Base-by-base conservation (phyloP, 1,139 yeast genomes). In the Geotrichum citri-aurantii region DNA sequence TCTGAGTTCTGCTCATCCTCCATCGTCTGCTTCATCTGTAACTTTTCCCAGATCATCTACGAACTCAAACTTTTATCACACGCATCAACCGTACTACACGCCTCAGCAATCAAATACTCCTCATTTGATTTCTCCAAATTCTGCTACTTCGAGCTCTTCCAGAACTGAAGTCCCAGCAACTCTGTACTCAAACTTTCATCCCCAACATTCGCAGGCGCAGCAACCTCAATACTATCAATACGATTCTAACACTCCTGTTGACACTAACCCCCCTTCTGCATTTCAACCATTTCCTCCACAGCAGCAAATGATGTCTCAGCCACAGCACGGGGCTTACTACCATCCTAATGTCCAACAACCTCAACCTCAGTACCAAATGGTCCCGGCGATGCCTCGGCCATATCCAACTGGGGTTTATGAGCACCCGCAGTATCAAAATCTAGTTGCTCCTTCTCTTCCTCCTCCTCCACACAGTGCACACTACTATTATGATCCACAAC, bases 291-390 rank as follows among this genome's bases (percentile, higher is more conserved):
- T 44, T 49, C 59, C 58, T 10, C 55, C 52, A 17, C 63, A 58
- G 24, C 56, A 48, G 21, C 40, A 37, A 12, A 37, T 37, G 44
- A 37, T 37, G 61, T 61, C 52, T 64, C 69, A 29, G 58, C 56
- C 59, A 12, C 63, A 57, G 33, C 42, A 31, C 14, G 44, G 44
- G 21, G 2, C 21, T 17, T 37, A 31, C 17, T 56, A 50, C 29
- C 61, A 56, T 14, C 59, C 52, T 24, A 57, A 37, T 42, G 55
- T 58, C 4, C 62, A 37, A 40, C 56, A 21, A 29, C 56, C 44
- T 37, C 63, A 56, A 17, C 29, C 27, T 11, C 52, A 49, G 42
- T 54, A 48, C 27, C 60, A 58, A 19, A 54, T 57, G 29, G 8
- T 52, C 2, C 58, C 53, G 17, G 37, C 61, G 3, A 46, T 57